Conservation (phyloP, 2,329 filamentous ascomycete genomes). For the Penicillium sp. region DNA sequence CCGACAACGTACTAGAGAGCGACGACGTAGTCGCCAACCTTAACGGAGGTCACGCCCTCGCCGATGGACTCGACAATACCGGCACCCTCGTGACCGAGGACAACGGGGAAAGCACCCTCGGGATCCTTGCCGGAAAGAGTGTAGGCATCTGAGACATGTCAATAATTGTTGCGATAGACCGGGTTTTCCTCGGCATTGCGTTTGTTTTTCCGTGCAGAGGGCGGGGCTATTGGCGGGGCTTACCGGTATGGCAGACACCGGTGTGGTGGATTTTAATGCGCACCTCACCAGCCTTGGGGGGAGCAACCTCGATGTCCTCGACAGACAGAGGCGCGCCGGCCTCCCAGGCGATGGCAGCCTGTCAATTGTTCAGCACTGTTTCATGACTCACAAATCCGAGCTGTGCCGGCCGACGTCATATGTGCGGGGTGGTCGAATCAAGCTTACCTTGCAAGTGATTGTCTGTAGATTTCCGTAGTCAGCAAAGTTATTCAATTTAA, state of each 20-base stretch:
- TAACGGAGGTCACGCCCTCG: slow-evolving; percentile 91
- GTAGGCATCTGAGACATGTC: slow-evolving; percentile 69
- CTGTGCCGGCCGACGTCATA: slow-evolving; percentile 17
- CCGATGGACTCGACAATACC: slow-evolving; percentile 91
- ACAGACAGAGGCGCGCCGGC: slow-evolving; percentile 84
- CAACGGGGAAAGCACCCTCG: slow-evolving; percentile 87
- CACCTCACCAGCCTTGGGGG: slow-evolving; percentile 89
- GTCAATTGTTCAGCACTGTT: slow-evolving; percentile 7
- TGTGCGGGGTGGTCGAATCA: slow-evolving; percentile 8
- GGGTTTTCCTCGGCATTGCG: background rate
- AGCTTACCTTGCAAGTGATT: slow-evolving; percentile 77
- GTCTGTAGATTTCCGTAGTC: slow-evolving; percentile 56
- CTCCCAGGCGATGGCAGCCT: slow-evolving; percentile 96
- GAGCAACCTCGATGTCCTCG: slow-evolving; percentile 88
- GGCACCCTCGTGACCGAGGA: slow-evolving; percentile 87
- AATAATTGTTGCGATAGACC: background rate
- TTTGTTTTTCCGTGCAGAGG: background rate
- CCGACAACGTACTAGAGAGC: slow-evolving; percentile 70
- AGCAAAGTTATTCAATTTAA: background rate
- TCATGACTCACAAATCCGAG: slow-evolving; percentile 17
- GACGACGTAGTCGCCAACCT: slow-evolving; percentile 87
- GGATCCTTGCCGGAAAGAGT: slow-evolving; percentile 95
- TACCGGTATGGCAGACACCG: slow-evolving; percentile 97
- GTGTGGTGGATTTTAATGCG: slow-evolving; percentile 97
- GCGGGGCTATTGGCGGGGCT: slow-evolving; percentile 25